Evolutionary conservation across 805 yeast species (phyloP), one percentile per base, ranked within the genome.

Genomic region (Priceomyces castillae): DNA sequence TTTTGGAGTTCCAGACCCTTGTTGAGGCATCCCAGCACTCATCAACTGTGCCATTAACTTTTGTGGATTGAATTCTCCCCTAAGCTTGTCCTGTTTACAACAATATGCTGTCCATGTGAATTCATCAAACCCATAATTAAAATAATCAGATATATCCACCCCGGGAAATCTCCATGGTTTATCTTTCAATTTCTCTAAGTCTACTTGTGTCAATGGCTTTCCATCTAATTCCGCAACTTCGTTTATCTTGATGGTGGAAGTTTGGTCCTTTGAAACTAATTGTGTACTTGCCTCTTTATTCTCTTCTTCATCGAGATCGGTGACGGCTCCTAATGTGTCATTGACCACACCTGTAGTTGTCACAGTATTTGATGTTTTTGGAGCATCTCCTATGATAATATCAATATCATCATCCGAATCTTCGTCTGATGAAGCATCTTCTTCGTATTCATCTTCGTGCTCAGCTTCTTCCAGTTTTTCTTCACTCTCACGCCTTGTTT

Each of bases 141-240:
- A 94, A 64, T 90, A 95, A 63, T 94, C 98, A 6, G 95, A 78
- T 33, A 88, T 68, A 65, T 94, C 97, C 3, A 96, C 96, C 30
- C 98, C 99, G 1, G 98, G 97, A 50, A 86, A 82, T 59, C 99
- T 78, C 99, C 99, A 94, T 7, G 99, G 99, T 67, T 95, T 95
- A 51, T 90, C 96, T 50, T 87, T 89, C 39, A 90, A 68, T 42
- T 82, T 84, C 47, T 85, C 92, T 9, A 92, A 74, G 47, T 86
- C 84, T 10, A 92, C 74, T 51, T 85, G 81, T 0, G 96, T 87
- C 39, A 94, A 71, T 3, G 96, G 95, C 52, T 80, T 76, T 2
- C 96, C 97, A 40, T 90, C 85, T 46, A 75, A 76, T 47, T 77
- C 81, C 1, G 89, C 95, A 15, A 85, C 81, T 34, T 78, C 77